phyloP scores from a whole-genome alignment of 2,329 filamentous ascomycete genomes.

The Aspergillus pseudonomiae region DNA sequence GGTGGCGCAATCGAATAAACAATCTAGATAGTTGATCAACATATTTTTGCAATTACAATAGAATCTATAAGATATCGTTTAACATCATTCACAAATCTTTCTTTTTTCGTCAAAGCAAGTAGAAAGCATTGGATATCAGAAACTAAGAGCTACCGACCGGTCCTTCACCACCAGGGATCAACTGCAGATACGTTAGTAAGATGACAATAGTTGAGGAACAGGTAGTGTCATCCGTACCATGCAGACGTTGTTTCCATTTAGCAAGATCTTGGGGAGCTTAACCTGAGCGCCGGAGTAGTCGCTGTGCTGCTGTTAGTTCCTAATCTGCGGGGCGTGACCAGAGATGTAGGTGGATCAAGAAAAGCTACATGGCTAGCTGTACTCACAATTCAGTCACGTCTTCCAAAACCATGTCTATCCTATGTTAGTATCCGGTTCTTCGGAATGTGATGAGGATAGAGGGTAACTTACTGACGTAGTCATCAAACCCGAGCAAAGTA shows the following conservation, averaged over 20 bases:
- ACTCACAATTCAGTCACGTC: constrained; percentile 94
- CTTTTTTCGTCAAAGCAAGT: constrained; percentile 17
- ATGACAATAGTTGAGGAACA: background rate
- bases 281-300: constrained; percentile 88
- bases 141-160: constrained; percentile 49
- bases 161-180: constrained; percentile 78
- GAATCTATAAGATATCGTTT: constrained; percentile 23
- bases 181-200: constrained; percentile 47
- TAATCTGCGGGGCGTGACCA: background rate
- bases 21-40: background rate
- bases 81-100: constrained; percentile 16
- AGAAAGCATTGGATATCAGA: constrained; percentile 16
- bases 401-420: constrained; percentile 91
- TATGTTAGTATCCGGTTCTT: constrained; percentile 22
- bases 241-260: constrained; percentile 99
- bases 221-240: constrained; percentile 67
- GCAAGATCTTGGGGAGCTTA: constrained; percentile 88
- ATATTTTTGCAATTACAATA: constrained; percentile 13
- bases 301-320: constrained; percentile 52
- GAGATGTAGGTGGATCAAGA: background rate
- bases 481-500: constrained; percentile 92
- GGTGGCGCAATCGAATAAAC: background rate
- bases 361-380: background rate
- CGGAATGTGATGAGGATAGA: constrained; percentile 6
- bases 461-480: constrained; percentile 92